Base-by-base conservation (phyloP, 805 yeast genomes). In the Metschnikowia bowlesiae region DNA sequence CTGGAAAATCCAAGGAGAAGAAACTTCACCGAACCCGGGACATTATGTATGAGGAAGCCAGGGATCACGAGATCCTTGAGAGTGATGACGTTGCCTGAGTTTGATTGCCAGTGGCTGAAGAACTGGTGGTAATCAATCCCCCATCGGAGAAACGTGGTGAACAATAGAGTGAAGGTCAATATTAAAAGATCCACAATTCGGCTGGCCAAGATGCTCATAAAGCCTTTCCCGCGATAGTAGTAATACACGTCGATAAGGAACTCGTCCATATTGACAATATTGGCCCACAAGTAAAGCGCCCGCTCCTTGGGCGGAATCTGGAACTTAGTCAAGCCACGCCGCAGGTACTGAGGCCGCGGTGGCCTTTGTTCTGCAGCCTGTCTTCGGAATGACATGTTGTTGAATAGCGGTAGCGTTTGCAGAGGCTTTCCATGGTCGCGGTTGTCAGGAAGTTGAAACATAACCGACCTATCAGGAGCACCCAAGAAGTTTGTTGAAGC, bases 211-310 rank as follows among this genome's bases (percentile, higher is more conserved):
- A 92, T 89, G 63, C 96, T 88, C 44, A 77, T 75, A 51, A 85
- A 77, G 0, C 99, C 99, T 63, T 85, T 88, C 2, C 95, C 96
- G 29, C 85, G 71, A 64, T 87, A 94, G 63, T 90, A 94, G 46
- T 78, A 76, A 67, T 94, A 94, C 9, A 91, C 80, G 58, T 92
- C 96, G 47, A 82, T 82, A 16, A 94, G 72, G 60, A 92, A 94
- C 42, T 82, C 79, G 69, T 94, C 99, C 65, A 94, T 76, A 65
- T 94, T 94, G 57, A 87, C 89, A 26, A 94, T 89, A 61, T 94
- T 94, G 1, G 98, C 96, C 98, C 99, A 94, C 53, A 89, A 78
- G 89, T 97, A 94, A 14, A 87, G 71, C 0, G 98, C 96, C 44
- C 89, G 72, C 62, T 91, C 97, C 44, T 66, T 67, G 4, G 77